Evolutionary conservation across 306 rosid species (phyloP).

Genomic region (Alnus glutinosa): DNA sequence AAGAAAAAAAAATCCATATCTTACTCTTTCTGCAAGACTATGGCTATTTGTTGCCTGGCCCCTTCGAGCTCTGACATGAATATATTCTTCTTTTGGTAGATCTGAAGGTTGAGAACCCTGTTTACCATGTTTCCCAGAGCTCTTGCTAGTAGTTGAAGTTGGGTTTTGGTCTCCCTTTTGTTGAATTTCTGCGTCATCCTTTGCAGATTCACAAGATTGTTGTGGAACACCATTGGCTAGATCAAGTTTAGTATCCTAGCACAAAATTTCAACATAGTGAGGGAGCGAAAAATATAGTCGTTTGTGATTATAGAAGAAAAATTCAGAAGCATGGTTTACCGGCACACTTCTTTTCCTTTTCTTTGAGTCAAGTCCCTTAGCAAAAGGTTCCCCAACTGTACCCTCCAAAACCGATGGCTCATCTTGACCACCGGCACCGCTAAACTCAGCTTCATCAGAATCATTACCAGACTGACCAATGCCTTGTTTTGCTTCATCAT

Average conservation of each 20-base stretch:
- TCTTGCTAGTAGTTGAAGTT: slow-evolving; percentile 48
- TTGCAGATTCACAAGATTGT: slow-evolving; percentile 43
- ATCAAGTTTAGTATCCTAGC: slow-evolving; percentile 62
- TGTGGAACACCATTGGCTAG: slow-evolving; percentile 49
- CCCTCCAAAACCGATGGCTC: slow-evolving; percentile 61
- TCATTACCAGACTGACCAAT: slow-evolving; percentile 54
- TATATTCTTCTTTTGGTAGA: slow-evolving; percentile 82
- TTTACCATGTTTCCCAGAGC: slow-evolving; percentile 62
- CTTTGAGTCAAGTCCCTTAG: slow-evolving; percentile 53
- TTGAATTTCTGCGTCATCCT: slow-evolving; percentile 51
- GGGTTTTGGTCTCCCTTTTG: slow-evolving; percentile 60
- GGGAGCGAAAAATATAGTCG: slow-evolving; percentile 5
- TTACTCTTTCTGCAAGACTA: slow-evolving; percentile 97
- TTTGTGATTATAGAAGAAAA: slow-evolving; percentile 4
- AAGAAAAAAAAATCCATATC: slow-evolving; percentile 14
- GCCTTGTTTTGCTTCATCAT: slow-evolving; percentile 60
- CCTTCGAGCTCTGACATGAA: slow-evolving; percentile 93
- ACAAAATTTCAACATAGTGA: slow-evolving; percentile 26
- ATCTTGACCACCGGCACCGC: slow-evolving; percentile 57
- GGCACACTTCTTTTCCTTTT: slow-evolving; percentile 85
- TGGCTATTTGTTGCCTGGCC: slow-evolving; percentile 99
- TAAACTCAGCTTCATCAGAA: slow-evolving; percentile 71
- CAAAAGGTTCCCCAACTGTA: slow-evolving; percentile 53
- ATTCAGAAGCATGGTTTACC: slow-evolving; percentile 44
- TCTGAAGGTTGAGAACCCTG: slow-evolving; percentile 80